A percentile compares a stretch with the other conserved stretches of the same genome.
These are phyloP conservation scores for Neoscytalidium dimidiatum DNA, from an alignment of 2,329 filamentous ascomycete genomes.

Conservation along the genomic window DNA sequence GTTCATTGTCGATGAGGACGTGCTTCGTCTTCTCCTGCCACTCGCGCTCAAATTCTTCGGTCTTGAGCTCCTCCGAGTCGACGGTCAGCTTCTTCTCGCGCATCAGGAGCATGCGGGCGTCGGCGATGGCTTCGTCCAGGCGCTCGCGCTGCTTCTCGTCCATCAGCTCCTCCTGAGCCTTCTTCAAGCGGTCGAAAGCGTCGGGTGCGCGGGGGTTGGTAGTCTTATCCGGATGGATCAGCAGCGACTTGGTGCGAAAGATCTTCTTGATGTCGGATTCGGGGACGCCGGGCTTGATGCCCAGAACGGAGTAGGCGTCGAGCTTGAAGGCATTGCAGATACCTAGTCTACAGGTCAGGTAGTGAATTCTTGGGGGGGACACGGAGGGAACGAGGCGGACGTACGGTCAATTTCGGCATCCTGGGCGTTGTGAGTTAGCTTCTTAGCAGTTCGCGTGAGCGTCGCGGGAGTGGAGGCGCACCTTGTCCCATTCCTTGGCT, in stretches of 20 bases:
- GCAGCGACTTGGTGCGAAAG: slow-evolving; percentile 96
- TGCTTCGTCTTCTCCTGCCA: slow-evolving; percentile 90
- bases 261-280: slow-evolving; percentile 93
- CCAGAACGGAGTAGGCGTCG: slow-evolving; percentile 87
- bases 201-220: slow-evolving; percentile 87
- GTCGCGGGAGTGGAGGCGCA: slow-evolving; percentile 33
- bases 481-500: slow-evolving; percentile 89
- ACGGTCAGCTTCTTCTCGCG: slow-evolving; percentile 91
- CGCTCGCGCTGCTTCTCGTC: slow-evolving; percentile 88
- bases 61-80: slow-evolving; percentile 84
- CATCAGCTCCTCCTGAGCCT: slow-evolving; percentile 86
- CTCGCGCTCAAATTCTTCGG: slow-evolving; percentile 75
- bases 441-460: not conserved
- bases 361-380: not conserved
- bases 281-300: slow-evolving; percentile 90
- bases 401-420: slow-evolving; percentile 89
- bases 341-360: slow-evolving; percentile 27
- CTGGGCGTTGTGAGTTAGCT: slow-evolving; percentile 45
- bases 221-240: slow-evolving; percentile 98
- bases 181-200: slow-evolving; percentile 94
- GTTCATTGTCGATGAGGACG: slow-evolving; percentile 91
- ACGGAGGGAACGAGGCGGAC: slow-evolving; percentile 11
- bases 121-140: slow-evolving; percentile 92
- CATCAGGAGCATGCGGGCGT: slow-evolving; percentile 92
- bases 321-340: slow-evolving; percentile 88